Conservation (phyloP, 306 rosid genomes). For the Morella rubra region DNA sequence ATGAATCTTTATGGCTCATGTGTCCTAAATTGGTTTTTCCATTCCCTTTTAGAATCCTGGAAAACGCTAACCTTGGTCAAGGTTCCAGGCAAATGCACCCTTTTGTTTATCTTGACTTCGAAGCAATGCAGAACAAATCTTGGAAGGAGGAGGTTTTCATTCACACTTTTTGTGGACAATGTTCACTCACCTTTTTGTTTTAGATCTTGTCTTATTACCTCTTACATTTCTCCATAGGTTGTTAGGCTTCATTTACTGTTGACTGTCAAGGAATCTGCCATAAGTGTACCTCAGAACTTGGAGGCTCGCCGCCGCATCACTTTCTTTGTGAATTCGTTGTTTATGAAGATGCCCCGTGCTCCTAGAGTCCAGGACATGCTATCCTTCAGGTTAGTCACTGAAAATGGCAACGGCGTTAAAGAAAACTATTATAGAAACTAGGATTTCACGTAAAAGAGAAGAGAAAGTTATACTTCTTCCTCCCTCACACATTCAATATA, state of each 20-base stretch:
- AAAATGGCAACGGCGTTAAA: too few relatives aligned
- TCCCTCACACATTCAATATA: too few relatives aligned
- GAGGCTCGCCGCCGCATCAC: conserved; percentile 97
- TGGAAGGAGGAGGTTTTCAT: conserved; percentile 78
- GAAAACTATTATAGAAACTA: too few relatives aligned
- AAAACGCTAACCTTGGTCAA: conserved; percentile 27
- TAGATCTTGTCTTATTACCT: too few relatives aligned
- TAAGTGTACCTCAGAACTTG: conserved; percentile 96
- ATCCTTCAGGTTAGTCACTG: conserved; percentile 84
- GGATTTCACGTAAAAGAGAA: too few relatives aligned
- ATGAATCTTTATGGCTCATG: conserved; percentile 23
- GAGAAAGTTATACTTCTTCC: too few relatives aligned
- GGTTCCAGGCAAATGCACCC: conserved; percentile 47
- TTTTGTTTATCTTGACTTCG: conserved; percentile 55
- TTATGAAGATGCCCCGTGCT: conserved; percentile 93
- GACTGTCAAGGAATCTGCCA: conserved; percentile 95
- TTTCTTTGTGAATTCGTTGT: conserved; percentile 90
- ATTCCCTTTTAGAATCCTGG: conserved; percentile 51
- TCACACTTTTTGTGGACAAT: not conserved
- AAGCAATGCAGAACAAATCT: conserved; percentile 25
- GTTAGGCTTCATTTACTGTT: conserved; percentile 75
- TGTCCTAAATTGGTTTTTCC: conserved; percentile 27
- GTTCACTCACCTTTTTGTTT: not conserved
- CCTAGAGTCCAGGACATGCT: conserved; percentile 99
- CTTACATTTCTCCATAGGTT: conserved; percentile 45